Evolutionary conservation across 371 early-diverging fungal genomes (phyloP).

Genomic region (Mortierella sp.): DNA sequence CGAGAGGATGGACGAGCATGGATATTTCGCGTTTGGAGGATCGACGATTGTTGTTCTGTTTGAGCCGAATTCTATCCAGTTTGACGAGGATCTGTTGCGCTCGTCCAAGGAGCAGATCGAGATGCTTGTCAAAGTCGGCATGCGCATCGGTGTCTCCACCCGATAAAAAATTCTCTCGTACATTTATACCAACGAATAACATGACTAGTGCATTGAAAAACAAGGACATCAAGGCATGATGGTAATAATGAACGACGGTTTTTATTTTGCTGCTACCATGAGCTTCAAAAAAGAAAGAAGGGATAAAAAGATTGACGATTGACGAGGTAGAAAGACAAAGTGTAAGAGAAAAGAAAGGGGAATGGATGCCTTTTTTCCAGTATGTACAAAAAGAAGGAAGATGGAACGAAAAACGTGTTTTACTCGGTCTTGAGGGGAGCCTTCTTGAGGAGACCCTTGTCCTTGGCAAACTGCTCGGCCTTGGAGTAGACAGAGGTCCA

Average conservation of each 20-base stretch:
- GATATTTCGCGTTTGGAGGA: constrained; percentile 86
- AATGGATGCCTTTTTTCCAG: neutral
- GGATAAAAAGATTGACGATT: neutral
- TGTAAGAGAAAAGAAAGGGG: neutral
- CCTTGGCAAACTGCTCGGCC: constrained; percentile 48
- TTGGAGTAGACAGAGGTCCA: constrained; percentile 39
- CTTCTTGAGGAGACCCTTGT: constrained; percentile 54
- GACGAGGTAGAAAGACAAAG: neutral
- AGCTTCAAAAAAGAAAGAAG: constrained; percentile 5
- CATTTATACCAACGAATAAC: too few species aligned
- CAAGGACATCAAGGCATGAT: too few species aligned
- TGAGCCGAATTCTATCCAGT: constrained; percentile 67
- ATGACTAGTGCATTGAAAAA: too few species aligned
- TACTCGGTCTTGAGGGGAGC: constrained; percentile 46
- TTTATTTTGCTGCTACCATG: neutral
- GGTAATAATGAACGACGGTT: too few species aligned
- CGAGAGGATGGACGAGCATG: constrained; percentile 80
- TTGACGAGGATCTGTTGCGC: constrained; percentile 72
- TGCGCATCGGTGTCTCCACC: constrained; percentile 42
- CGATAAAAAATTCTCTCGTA: too few species aligned
- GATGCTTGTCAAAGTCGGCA: constrained; percentile 62
- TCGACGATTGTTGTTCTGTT: constrained; percentile 82
- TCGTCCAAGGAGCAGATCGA: constrained; percentile 62
- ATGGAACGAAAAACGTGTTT: neutral
- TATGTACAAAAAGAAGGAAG: neutral